A percentile compares a stretch with the other conserved stretches of the same genome.
These are phyloP conservation scores for Trichophyton benhamiae DNA, from an alignment of 2,329 filamentous ascomycete species.

Conservation along the genomic window DNA sequence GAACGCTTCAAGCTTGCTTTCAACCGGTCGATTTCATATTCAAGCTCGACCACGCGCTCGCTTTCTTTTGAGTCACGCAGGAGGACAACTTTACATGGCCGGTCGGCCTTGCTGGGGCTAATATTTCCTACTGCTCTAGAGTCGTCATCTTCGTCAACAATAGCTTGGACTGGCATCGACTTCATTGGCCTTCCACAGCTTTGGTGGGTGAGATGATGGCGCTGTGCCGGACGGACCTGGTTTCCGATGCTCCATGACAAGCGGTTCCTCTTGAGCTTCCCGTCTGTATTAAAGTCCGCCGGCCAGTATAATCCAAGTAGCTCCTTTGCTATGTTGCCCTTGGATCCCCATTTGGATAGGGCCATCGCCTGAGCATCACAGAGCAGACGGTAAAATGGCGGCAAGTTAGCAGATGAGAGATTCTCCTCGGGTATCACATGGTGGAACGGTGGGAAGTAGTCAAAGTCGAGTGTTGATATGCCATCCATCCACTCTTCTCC, in stretches of 20 bases:
- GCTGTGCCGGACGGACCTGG: not conserved
- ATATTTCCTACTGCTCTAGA: not conserved
- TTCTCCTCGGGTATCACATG: conserved; percentile 8
- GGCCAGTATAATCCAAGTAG: conserved; percentile 10
- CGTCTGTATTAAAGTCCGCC: conserved; percentile 12
- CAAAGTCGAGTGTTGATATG: conserved; percentile 9
- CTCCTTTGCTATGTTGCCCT: conserved; percentile 10
- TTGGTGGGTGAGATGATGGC: conserved; percentile 6
- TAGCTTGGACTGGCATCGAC: not conserved
- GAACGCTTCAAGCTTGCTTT: conserved; percentile 9
- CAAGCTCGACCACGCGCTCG: conserved; percentile 9
- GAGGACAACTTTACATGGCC: conserved; percentile 7
- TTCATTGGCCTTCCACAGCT: conserved; percentile 11
- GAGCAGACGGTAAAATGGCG: conserved; percentile 9
- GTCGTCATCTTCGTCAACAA: not conserved
- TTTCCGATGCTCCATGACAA: conserved; percentile 8
- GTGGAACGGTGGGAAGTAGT: conserved; percentile 7
- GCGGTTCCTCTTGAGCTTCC: conserved; percentile 10
- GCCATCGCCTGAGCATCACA: conserved; percentile 7
- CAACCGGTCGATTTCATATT: conserved; percentile 9
- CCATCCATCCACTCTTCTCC: conserved; percentile 12
- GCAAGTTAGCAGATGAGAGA: conserved; percentile 7
- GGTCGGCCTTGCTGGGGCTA: not conserved
- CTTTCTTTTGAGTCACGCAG: conserved; percentile 8
- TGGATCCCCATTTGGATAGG: conserved; percentile 4